These are phyloP conservation scores for Cardamine chenopodiifolia DNA, from an alignment of 345 rosid species.

Conservation along the genomic window DNA sequence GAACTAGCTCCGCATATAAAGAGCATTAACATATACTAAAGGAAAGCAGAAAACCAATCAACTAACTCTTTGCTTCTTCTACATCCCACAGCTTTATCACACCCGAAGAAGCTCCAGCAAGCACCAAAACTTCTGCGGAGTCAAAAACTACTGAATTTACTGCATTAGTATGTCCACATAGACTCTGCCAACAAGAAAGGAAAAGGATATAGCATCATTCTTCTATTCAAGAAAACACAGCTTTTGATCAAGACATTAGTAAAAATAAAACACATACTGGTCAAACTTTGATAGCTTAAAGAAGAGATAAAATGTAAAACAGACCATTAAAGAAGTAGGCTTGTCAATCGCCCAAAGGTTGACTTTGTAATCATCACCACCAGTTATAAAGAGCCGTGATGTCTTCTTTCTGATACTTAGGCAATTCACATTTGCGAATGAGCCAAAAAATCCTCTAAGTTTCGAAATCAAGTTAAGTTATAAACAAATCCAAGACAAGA, in stretches of 20 bases:
- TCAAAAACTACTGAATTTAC: slow-evolving; percentile 49
- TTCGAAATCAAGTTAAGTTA: slow-evolving; percentile 53
- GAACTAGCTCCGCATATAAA: not conserved
- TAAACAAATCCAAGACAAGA: slow-evolving; percentile 9
- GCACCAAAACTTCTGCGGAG: slow-evolving; percentile 45
- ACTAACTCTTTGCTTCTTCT: slow-evolving; percentile 50
- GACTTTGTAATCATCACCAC: slow-evolving; percentile 89
- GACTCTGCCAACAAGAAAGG: slow-evolving; percentile 34
- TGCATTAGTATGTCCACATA: slow-evolving; percentile 46
- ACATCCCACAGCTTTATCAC: slow-evolving; percentile 47
- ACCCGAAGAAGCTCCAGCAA: slow-evolving; percentile 50
- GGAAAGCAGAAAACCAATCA: slow-evolving; percentile 33
- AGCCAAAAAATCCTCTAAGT: slow-evolving; percentile 92
- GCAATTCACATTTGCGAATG: slow-evolving; percentile 89
- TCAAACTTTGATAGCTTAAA: not conserved
- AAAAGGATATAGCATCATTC: not conserved
- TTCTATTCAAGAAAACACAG: not conserved
- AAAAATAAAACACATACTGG: not conserved
- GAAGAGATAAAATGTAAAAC: slow-evolving; percentile 25
- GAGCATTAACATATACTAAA: not conserved
- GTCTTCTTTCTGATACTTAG: slow-evolving; percentile 78
- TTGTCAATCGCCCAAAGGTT: slow-evolving; percentile 96
- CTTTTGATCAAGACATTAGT: not conserved
- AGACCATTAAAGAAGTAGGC: slow-evolving; percentile 82
- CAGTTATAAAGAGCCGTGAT: slow-evolving; percentile 72